Evolutionary conservation across 2,329 filamentous ascomycete species (phyloP), one percentile per base, ranked within the genome.

Genomic region (Sarocladium brachiariae): DNA sequence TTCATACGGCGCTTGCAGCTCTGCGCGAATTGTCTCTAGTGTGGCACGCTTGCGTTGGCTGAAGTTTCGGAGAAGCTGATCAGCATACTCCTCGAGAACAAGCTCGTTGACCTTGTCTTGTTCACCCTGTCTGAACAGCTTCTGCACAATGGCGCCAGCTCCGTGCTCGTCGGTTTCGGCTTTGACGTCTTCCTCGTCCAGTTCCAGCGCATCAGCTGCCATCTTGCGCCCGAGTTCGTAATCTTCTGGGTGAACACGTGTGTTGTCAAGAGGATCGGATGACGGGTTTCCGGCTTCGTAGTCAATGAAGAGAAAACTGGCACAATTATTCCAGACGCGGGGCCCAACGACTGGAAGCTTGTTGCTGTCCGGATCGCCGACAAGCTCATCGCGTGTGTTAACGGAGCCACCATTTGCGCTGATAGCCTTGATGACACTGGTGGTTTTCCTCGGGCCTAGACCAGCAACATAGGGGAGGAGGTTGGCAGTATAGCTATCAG

Each of bases 151-250:
- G 7, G 92, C 93, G 14, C 88, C 90, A 0, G 87, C 77, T 1
- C 93, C 93, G 56, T 90, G 89, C 62, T 96, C 89, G 57, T 95
- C 89, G 4, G 86, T 87, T 70, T 97, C 91, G 1, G 87, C 89
- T 68, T 96, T 95, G 64, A 99, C 89, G 61, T 99, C 93, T 71
- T 99, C 93, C 69, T 99, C 93, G 59, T 99, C 93, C 57, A 99
- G 77, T 64, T 96, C 92, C 45, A 99, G 75, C 14, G 93, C 93
- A 73, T 99, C 93, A 3, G 93, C 93, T 18, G 93, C 93, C 86
- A 99, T 97, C 71, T 99, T 99, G 59, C 92, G 88, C 46, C 90
- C 93, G 54, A 99, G 84, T 59, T 99, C 93, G 67, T 99, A 99
- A 65, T 99, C 93, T 72, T 99, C 93, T 1, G 93, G 93, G 62